Evolutionary conservation across 306 rosid species (phyloP).

Genomic region (Fagus sylvatica): DNA sequence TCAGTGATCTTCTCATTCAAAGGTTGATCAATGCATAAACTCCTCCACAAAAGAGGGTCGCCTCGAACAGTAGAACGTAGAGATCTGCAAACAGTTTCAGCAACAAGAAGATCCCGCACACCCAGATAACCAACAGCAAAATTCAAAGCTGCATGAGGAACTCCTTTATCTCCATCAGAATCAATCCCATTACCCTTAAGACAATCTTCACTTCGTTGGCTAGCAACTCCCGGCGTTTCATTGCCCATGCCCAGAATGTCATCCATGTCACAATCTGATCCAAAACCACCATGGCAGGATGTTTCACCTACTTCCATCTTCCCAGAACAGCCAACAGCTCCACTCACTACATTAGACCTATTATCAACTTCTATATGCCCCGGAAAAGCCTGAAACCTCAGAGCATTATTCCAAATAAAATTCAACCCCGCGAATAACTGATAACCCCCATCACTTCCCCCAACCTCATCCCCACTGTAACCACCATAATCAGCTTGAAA

Average conservation of each 20-base stretch:
- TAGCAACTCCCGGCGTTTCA: conserved; percentile 21
- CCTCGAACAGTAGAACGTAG: conserved; percentile 52
- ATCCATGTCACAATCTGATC: conserved; percentile 37
- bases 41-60: conserved; percentile 79
- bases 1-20: conserved; percentile 84
- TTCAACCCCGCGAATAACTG: conserved; percentile 66
- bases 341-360: conserved; percentile 19
- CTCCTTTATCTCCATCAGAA: conserved; percentile 36
- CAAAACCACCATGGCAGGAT: conserved; percentile 32
- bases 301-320: conserved; percentile 35
- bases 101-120: conserved; percentile 63
- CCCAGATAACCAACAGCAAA: conserved; percentile 61
- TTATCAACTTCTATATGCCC: conserved; percentile 30
- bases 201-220: conserved; percentile 24
- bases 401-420: conserved; percentile 59
- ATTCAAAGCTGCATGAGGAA: conserved; percentile 54
- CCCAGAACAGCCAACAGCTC: conserved; percentile 33
- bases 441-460: conserved; percentile 39
- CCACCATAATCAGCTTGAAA: conserved; percentile 65
- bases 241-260: conserved; percentile 14
- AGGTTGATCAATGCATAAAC: conserved; percentile 69
- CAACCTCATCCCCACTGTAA: conserved; percentile 43
- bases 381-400: conserved; percentile 57
- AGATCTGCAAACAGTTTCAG: conserved; percentile 67
- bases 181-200: conserved; percentile 23